Percentiles rank a stretch among this genome's conserved stretches.
Conservation (phyloP, 192 early-diverging fungal species). For the Backusella tuberculispora region DNA sequence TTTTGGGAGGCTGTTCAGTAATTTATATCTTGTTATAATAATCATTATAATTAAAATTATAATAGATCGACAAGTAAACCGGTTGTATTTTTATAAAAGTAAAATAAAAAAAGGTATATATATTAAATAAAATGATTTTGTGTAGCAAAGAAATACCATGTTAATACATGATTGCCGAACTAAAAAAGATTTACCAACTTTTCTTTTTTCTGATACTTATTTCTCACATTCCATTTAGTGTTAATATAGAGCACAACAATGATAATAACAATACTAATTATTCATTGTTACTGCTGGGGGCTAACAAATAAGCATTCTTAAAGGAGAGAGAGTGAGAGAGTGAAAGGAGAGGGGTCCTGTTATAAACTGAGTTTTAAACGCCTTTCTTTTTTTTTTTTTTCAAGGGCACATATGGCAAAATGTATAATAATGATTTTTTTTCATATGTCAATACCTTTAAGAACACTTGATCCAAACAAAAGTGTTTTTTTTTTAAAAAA, state of each 20-base stretch:
- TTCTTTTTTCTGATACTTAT: not conserved
- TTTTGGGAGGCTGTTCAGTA: not conserved
- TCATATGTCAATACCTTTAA: constrained; percentile 6
- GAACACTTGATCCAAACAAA: constrained; percentile 15
- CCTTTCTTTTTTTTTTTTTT: not conserved
- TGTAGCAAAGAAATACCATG: not conserved
- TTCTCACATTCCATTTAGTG: not conserved
- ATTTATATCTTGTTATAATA: not conserved
- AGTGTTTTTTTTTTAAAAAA: not conserved
- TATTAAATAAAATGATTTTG: constrained; percentile 13
- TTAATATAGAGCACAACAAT: not conserved
- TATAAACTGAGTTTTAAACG: constrained; percentile 13
- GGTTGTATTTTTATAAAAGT: too few relatives aligned
- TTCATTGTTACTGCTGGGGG: not conserved
- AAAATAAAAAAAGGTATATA: not conserved
- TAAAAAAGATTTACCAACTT: not conserved
- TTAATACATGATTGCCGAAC: not conserved
- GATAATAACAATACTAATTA: not conserved
- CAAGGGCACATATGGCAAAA: not conserved
- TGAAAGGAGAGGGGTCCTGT: constrained; percentile 1
- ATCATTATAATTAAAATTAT: not conserved
- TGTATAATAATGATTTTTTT: not conserved
- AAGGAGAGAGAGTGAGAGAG: not conserved
- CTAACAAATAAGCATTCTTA: not conserved
- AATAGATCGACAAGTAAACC: not conserved